Evolutionary conservation across 1,284 basidiomycete genomes (phyloP).

Genomic region (Phylloporus gajari): DNA sequence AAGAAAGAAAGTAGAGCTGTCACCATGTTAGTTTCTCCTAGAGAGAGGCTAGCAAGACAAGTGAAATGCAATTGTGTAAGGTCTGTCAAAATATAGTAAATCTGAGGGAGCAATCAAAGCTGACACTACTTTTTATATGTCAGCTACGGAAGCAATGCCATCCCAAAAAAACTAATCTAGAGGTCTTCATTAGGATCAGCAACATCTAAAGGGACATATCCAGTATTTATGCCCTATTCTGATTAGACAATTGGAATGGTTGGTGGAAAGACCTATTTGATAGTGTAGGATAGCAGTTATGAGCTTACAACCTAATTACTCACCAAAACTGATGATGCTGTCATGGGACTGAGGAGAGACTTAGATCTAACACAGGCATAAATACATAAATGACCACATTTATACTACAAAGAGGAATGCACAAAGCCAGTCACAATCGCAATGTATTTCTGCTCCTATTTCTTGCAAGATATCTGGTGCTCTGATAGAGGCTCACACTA

Average conservation of each 20-base stretch:
- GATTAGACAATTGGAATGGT: neutral
- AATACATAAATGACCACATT: constrained; percentile 58
- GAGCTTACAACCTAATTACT: constrained; percentile 91
- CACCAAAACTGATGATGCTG: constrained; percentile 94
- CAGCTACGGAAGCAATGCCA: constrained; percentile 76
- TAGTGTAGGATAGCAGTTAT: constrained; percentile 91
- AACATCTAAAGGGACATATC: constrained; percentile 88
- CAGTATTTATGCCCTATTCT: constrained; percentile 87
- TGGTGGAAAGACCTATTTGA: constrained; percentile 60
- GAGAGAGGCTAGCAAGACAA: constrained; percentile 15
- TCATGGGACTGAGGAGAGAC: constrained; percentile 95
- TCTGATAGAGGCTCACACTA: constrained; percentile 75
- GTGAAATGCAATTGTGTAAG: constrained; percentile 18
- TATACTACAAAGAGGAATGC: constrained; percentile 92
- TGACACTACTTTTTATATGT: constrained; percentile 81
- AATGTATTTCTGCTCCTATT: constrained; percentile 87
- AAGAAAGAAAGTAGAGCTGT: constrained; percentile 1
- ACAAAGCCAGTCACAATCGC: constrained; percentile 89
- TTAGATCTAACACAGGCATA: constrained; percentile 68
- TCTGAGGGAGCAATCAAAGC: constrained; percentile 19
- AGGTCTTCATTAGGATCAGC: constrained; percentile 58
- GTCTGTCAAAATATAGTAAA: constrained; percentile 25
- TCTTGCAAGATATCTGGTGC: constrained; percentile 75
- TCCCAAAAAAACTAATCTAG: constrained; percentile 95
- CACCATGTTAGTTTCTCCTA: constrained; percentile 16